phyloP scores from a whole-genome alignment of 495 filamentous ascomycete species.

The Hypoxylon intermedium region DNA sequence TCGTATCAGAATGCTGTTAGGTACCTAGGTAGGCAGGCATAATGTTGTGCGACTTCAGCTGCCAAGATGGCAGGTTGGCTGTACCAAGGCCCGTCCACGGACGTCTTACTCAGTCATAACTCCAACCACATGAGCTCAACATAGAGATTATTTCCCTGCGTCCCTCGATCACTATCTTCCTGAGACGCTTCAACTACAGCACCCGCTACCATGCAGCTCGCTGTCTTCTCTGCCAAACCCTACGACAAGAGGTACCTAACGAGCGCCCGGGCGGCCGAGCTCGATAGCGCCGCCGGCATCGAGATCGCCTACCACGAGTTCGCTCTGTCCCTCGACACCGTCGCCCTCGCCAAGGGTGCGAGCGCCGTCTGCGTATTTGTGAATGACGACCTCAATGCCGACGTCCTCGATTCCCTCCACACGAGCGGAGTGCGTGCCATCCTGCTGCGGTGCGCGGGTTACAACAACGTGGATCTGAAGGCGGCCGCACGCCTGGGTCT shows the following conservation, averaged over 20 bases:
- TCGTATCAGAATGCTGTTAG: too few species aligned
- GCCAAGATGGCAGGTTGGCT: conserved; percentile 18
- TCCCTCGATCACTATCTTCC: neutral
- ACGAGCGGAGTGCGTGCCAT: conserved; percentile 59
- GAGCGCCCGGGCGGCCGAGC: conserved; percentile 39
- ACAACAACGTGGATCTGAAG: conserved; percentile 70
- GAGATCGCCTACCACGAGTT: conserved; percentile 63
- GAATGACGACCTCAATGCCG: conserved; percentile 64
- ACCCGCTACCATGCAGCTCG: conserved; percentile 58
- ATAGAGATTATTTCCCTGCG: too few species aligned
- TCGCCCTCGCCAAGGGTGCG: conserved; percentile 58
- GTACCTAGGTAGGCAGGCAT: too few species aligned
- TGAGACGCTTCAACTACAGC: too few species aligned
- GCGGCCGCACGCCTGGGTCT: conserved; percentile 63
- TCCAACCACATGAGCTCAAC: too few species aligned
- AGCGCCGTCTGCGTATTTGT: conserved; percentile 75
- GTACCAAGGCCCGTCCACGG: neutral
- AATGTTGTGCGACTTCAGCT: conserved; percentile 20
- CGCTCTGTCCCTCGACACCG: conserved; percentile 62
- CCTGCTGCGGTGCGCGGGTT: conserved; percentile 73
- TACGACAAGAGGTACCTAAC: conserved; percentile 64
- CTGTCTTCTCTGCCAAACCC: conserved; percentile 68
- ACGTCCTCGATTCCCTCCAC: conserved; percentile 60
- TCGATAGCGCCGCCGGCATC: conserved; percentile 29
- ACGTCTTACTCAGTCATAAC: too few species aligned